Evolutionary conservation across 169 alveolate genomes (phyloP).

Genomic region (Eimeria praecox): DNA sequence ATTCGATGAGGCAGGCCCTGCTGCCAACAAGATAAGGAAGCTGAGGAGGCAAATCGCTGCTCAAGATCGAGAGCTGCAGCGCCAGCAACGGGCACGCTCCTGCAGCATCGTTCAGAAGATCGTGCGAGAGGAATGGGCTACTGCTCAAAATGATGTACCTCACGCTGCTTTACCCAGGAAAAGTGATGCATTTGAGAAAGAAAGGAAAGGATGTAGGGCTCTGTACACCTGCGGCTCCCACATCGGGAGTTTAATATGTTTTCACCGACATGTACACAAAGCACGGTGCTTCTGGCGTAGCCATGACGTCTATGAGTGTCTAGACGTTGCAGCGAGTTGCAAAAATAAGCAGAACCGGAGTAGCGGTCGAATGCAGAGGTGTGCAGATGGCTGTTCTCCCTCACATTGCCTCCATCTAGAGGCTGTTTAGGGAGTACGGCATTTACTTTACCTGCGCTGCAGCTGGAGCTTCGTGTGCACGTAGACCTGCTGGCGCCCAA

Average conservation of each 20-base stretch:
- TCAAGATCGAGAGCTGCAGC: slow-evolving; percentile 23
- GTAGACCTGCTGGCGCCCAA: neutral
- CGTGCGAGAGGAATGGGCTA: slow-evolving; percentile 74
- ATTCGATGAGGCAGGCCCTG: slow-evolving; percentile 45
- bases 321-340: neutral
- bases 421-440: neutral
- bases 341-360: neutral
- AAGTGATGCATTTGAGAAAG: neutral
- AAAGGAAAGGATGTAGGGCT: neutral
- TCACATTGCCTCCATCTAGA: neutral
- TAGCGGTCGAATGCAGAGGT: neutral
- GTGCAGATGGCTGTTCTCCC: neutral
- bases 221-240: neutral
- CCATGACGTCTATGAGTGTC: too few species aligned
- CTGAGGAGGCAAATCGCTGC: slow-evolving; percentile 19
- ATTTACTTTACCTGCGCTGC: neutral
- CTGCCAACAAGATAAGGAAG: slow-evolving; percentile 21
- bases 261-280: neutral
- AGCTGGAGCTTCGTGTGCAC: neutral
- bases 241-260: neutral
- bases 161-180: neutral
- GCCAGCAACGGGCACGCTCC: slow-evolving; percentile 58
- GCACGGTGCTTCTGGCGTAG: neutral
- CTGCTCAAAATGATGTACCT: neutral
- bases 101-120: slow-evolving; percentile 55